Evolutionary conservation across 208 protist genomes (phyloP).

Genomic region (Acanthamoeba triangularis): DNA sequence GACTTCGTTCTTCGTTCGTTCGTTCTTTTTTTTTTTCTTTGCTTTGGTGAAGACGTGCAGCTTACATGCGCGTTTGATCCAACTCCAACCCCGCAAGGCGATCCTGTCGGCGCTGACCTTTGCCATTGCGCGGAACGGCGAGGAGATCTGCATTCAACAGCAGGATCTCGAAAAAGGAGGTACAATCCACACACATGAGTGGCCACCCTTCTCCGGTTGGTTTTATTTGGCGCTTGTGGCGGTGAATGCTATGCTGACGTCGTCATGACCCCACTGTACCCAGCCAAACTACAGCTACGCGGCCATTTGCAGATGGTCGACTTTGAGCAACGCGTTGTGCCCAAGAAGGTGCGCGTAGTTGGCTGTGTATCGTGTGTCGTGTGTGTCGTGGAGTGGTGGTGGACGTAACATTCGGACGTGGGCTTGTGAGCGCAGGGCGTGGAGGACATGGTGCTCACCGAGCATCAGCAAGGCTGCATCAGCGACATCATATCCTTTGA

Average conservation of each 20-base stretch:
- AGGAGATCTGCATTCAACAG: constrained; percentile 65
- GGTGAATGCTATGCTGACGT: background rate
- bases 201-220: background rate
- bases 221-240: background rate
- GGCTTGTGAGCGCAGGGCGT: constrained; percentile 58
- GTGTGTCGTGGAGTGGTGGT: background rate
- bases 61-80: background rate
- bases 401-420: background rate
- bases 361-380: background rate
- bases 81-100: background rate
- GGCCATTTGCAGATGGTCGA: constrained; percentile 79
- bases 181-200: background rate
- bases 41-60: background rate
- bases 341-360: background rate
- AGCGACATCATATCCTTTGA: constrained; percentile 81
- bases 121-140: constrained; percentile 77
- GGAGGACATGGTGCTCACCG: constrained; percentile 74
- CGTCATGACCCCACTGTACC: background rate
- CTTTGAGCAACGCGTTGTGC: constrained; percentile 73
- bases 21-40: background rate
- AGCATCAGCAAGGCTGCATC: constrained; percentile 10
- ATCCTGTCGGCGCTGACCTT: constrained; percentile 78
- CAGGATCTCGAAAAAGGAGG: constrained; percentile 81
- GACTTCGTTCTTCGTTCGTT: background rate
- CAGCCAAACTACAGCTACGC: constrained; percentile 40